These are phyloP conservation scores for Jaltomata sinuosa DNA, from an alignment of 257 asterid genomes.

Conservation along the genomic window DNA sequence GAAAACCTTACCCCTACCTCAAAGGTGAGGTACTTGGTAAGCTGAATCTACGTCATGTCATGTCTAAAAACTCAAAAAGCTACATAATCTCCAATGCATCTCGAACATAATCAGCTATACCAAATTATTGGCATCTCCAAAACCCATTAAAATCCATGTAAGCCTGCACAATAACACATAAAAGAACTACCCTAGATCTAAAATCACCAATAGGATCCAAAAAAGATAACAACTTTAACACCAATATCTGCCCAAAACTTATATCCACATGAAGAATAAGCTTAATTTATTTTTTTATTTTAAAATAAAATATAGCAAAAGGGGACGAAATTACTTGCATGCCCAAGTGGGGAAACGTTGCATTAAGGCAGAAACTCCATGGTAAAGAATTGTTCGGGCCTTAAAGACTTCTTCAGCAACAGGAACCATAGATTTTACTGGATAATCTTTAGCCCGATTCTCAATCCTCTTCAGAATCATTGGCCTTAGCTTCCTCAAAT, in stretches of 20 bases:
- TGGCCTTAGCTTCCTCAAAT: conserved; percentile 63
- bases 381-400: conserved; percentile 47
- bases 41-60: background rate
- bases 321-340: conserved; percentile 61
- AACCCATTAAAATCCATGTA: background rate
- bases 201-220: background rate
- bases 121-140: background rate
- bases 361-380: conserved; percentile 65
- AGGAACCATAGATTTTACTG: conserved; percentile 42
- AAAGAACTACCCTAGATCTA: background rate
- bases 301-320: background rate
- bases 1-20: no score
- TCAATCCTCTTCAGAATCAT: conserved; percentile 70
- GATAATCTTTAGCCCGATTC: conserved; percentile 65
- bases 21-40: background rate
- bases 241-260: background rate
- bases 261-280: background rate
- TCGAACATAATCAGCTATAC: background rate
- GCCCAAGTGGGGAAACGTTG: conserved; percentile 58
- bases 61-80: background rate
- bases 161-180: background rate
- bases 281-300: background rate
- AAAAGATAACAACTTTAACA: background rate
- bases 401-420: conserved; percentile 61
- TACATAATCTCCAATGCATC: background rate